A percentile compares a stretch with the other conserved stretches of the same genome.
Conservation (phyloP, 495 filamentous ascomycete species). For the Pseudotulostoma volvatum region DNA sequence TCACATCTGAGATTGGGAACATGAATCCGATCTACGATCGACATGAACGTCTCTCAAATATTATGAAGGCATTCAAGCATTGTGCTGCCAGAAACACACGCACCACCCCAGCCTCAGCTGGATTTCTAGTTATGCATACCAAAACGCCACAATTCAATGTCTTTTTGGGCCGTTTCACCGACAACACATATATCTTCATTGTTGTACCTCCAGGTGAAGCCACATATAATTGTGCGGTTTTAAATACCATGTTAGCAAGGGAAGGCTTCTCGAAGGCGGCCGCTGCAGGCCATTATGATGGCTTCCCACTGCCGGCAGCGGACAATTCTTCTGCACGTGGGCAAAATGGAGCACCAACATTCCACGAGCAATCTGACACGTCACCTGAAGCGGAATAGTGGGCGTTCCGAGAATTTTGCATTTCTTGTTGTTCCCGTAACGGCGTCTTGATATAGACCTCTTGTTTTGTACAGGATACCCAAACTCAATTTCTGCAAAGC, state of each 20-base stretch:
- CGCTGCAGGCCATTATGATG: slow-evolving; percentile 22
- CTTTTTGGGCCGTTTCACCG: slow-evolving; percentile 83
- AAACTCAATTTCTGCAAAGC: neutral
- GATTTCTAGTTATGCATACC: slow-evolving; percentile 50
- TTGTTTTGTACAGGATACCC: neutral
- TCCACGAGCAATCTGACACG: neutral
- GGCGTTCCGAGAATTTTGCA: slow-evolving; percentile 1
- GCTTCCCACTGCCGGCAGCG: slow-evolving; percentile 26
- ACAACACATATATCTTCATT: slow-evolving; percentile 89
- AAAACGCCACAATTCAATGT: slow-evolving; percentile 67
- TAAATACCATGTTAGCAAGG: slow-evolving; percentile 76
- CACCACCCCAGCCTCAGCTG: slow-evolving; percentile 34
- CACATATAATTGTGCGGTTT: slow-evolving; percentile 69
- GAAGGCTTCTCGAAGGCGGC: slow-evolving; percentile 50
- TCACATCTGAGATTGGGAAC: slow-evolving; percentile 53
- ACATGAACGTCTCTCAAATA: slow-evolving; percentile 86
- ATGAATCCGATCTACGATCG: slow-evolving; percentile 80
- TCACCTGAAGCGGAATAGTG: neutral
- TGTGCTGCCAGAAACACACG: slow-evolving; percentile 43
- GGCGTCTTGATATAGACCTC: neutral
- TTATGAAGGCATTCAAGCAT: slow-evolving; percentile 96
- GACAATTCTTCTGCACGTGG: slow-evolving; percentile 17
- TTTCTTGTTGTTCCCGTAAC: slow-evolving; percentile 4
- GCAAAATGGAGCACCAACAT: slow-evolving; percentile 6
- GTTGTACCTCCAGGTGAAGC: slow-evolving; percentile 78